Conservation (phyloP, 192 early-diverging fungal genomes). For the Linnemannia elongata region DNA sequence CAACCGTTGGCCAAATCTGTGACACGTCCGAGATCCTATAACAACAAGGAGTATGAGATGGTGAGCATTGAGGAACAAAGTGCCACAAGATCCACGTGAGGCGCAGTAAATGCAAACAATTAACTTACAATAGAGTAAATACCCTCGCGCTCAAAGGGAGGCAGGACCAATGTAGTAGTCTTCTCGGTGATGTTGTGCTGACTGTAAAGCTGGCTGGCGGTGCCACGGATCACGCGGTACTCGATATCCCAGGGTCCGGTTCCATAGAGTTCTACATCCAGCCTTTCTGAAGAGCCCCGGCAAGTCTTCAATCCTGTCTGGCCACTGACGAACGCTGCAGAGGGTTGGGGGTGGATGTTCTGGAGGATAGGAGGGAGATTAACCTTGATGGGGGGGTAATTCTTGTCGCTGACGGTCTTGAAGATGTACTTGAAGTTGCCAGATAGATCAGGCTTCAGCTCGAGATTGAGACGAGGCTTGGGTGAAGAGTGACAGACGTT, state of each 20-base stretch:
- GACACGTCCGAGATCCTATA: conserved; percentile 40
- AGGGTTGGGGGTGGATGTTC: conserved; percentile 52
- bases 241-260: conserved; percentile 51
- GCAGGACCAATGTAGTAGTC: conserved; percentile 24
- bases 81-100: not conserved
- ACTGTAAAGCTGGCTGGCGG: conserved; percentile 24
- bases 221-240: conserved; percentile 39
- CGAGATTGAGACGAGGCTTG: conserved; percentile 43
- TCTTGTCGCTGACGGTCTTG: conserved; percentile 50
- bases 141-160: conserved; percentile 42
- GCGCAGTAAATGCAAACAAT: not conserved
- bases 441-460: conserved; percentile 34
- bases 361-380: conserved; percentile 37
- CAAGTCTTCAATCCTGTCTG: conserved; percentile 30
- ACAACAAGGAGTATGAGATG: not conserved
- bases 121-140: conserved; percentile 38
- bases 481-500: conserved; percentile 30
- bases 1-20: conserved; percentile 46
- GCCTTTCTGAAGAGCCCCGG: conserved; percentile 19
- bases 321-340: conserved; percentile 21
- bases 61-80: not conserved
- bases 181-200: conserved; percentile 23
- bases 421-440: conserved; percentile 44
- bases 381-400: conserved; percentile 28
- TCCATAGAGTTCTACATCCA: conserved; percentile 42